Conservation (phyloP, 371 early-diverging fungal genomes). For the Mortierella sp. region DNA sequence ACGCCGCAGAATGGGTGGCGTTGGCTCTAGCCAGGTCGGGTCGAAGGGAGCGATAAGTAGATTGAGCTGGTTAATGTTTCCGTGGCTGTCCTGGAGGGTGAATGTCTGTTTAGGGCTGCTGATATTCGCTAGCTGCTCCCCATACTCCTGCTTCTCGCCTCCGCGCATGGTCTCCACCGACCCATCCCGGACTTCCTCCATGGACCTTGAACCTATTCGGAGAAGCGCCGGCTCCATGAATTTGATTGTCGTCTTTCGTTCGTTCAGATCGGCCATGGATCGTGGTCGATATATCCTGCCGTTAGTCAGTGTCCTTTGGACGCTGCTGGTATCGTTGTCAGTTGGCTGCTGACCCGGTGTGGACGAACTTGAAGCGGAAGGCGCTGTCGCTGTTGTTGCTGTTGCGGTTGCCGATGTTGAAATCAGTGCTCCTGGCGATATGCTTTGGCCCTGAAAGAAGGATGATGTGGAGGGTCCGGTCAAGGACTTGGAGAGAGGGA, state of each 20-base stretch:
- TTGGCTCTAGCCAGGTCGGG: constrained; percentile 47
- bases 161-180: neutral
- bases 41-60: constrained; percentile 42
- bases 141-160: neutral
- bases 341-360: constrained; percentile 11
- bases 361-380: too few species aligned
- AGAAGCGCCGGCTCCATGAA: constrained; percentile 24
- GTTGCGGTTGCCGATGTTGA: constrained; percentile 1
- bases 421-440: neutral
- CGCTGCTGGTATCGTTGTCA: neutral
- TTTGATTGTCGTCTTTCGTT: constrained; percentile 7
- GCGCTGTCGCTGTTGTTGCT: neutral
- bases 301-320: constrained; percentile 15
- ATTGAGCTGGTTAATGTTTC: constrained; percentile 42
- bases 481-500: neutral
- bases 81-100: constrained; percentile 37
- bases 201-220: constrained; percentile 15
- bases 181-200: constrained; percentile 41
- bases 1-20: constrained; percentile 29
- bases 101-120: constrained; percentile 39
- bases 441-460: neutral
- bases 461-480: neutral
- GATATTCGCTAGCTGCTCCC: neutral
- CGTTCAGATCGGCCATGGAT: constrained; percentile 33
- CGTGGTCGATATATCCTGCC: constrained; percentile 20